Evolutionary conservation across 306 rosid genomes (phyloP), one percentile per base, ranked within the genome.

Genomic region (Arachis hypogaea): DNA sequence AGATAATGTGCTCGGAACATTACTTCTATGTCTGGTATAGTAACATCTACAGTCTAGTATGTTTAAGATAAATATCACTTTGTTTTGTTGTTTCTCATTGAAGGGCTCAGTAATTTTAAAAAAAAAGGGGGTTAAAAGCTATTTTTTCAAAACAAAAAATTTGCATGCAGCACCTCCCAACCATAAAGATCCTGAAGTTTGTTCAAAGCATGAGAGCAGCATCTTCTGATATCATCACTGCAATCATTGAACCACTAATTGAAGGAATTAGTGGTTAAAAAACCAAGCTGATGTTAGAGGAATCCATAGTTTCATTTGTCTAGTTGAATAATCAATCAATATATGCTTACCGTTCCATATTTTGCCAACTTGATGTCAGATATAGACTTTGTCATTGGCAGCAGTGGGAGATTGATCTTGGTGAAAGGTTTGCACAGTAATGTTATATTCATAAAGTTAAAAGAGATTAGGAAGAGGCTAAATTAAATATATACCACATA

Each of bases 231-330:
- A 10, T 91, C 98, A 69, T 91, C 92, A 64, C 91, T 87, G 80
- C 94, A 85, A 86, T 93, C 97, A 69, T 93, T 80, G 79, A 93
- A 93, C 98, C 98, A 93, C 98, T 93, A 89, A 86, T 90, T 69
- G 85, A 72, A 18, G 78, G 64, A 86, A 86, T 83, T 83, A 82
- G 91, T 82, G 98, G 97, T 88, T 85, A 44, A 56, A 42, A 22
- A 38, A 51, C 4, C 76, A 40, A 77, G 69, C 18, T 60, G 7
- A 77, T 67, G 82, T 86, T 3, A 78, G 59, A 73, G 28, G 42
- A 66, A 68, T n/a, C 47, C 63, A 44, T 57, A 70, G 36, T 72
- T 57, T 55, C 22, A 50, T 33, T 45, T 12, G 22, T 46, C 10
- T 3, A 38, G 29, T 58, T 76, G 63, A 63, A 79, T 49, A 7